These are phyloP conservation scores for Geotrichum klebahnii DNA, from an alignment of 1,139 yeast genomes.

Conservation along the genomic window DNA sequence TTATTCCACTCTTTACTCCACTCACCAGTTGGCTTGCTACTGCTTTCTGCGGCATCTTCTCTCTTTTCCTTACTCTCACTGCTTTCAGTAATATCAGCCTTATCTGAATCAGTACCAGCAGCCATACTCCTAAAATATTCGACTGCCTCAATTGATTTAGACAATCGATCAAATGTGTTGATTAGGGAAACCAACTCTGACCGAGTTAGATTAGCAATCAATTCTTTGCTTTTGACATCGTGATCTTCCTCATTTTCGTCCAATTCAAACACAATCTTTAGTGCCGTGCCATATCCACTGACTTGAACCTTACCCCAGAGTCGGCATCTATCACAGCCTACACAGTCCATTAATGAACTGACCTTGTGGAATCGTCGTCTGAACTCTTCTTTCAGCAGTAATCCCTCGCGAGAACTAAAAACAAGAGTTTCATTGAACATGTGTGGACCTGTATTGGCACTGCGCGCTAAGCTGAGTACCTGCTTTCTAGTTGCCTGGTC, in stretches of 20 bases:
- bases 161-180: constrained; percentile 86
- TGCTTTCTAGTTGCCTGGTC: constrained; percentile 48
- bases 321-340: constrained; percentile 95
- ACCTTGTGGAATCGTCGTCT: constrained; percentile 82
- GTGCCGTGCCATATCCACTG: constrained; percentile 94
- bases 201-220: constrained; percentile 56
- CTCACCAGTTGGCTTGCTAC: constrained; percentile 57
- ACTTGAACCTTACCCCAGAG: constrained; percentile 98
- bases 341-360: constrained; percentile 94
- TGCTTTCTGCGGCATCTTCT: no score
- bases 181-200: constrained; percentile 85
- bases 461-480: constrained; percentile 40
- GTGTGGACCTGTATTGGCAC: constrained; percentile 34
- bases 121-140: constrained; percentile 61
- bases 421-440: constrained; percentile 54
- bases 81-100: no score
- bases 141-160: constrained; percentile 78
- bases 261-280: constrained; percentile 82
- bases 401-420: constrained; percentile 48
- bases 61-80: constrained; percentile 26
- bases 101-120: no score
- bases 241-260: constrained; percentile 33
- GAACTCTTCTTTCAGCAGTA: constrained; percentile 68
- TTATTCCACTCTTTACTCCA: constrained; percentile 46
- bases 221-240: constrained; percentile 34